phyloP scores from a whole-genome alignment of 345 rosid genomes.

The Conringia planisiliqua region DNA sequence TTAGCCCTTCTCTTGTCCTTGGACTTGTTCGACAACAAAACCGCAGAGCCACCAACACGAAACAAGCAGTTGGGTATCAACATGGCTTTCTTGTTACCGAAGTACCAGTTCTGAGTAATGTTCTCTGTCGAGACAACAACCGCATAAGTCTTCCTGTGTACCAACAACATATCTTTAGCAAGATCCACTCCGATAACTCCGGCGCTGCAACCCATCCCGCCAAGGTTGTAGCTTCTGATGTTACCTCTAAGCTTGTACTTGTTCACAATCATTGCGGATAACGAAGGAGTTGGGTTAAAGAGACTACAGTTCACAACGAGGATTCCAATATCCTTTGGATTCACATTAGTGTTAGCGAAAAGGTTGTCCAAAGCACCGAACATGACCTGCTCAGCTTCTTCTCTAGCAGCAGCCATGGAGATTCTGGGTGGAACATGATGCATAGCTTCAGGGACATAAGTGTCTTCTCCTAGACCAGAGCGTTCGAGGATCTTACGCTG shows the following conservation, averaged over 20 bases:
- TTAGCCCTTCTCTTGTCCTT: constrained; percentile 34
- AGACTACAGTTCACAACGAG: constrained; percentile 52
- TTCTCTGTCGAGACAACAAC: constrained; percentile 49
- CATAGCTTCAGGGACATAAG: constrained; percentile 45
- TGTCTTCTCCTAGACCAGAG: constrained; percentile 50
- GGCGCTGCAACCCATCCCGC: constrained; percentile 56
- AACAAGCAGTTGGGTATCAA: constrained; percentile 51
- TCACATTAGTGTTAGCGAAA: constrained; percentile 36
- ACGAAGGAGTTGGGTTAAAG: constrained; percentile 50
- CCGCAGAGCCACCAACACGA: constrained; percentile 44
- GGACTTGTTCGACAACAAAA: constrained; percentile 39
- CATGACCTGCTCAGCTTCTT: constrained; percentile 52
- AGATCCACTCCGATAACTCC: constrained; percentile 48
- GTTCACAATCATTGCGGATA: constrained; percentile 51
- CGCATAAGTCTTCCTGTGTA: constrained; percentile 40
- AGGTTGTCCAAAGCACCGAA: constrained; percentile 49
- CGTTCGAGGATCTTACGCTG: constrained; percentile 48
- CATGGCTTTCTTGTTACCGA: constrained; percentile 47
- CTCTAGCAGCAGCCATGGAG: constrained; percentile 46
- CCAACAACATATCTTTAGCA: constrained; percentile 45
- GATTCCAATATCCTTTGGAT: constrained; percentile 46
- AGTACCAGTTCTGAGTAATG: constrained; percentile 48
- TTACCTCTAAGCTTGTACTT: constrained; percentile 49
- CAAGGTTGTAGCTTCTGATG: constrained; percentile 45
- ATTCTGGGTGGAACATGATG: constrained; percentile 34